Percentiles rank a stretch among this genome's conserved stretches.
These are phyloP conservation scores for Komagataea norvegica DNA, from an alignment of 1,139 yeast species.

Conservation along the genomic window DNA sequence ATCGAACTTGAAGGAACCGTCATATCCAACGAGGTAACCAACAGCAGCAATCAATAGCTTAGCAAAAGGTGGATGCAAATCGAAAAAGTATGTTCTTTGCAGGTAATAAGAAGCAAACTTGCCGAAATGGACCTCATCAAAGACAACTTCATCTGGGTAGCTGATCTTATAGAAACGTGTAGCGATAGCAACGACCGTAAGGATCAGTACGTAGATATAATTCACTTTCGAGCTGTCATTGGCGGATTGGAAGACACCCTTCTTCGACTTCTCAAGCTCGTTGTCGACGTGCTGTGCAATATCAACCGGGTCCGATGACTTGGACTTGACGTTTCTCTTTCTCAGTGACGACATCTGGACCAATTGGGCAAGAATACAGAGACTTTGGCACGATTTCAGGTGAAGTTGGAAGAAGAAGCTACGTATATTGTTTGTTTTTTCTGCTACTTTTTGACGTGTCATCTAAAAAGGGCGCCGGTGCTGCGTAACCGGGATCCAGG, in stretches of 20 bases:
- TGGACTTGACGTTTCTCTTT: conserved; percentile 9
- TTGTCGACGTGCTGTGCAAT: background rate
- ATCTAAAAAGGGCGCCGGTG: too few relatives aligned
- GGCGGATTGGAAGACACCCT: conserved; percentile 1
- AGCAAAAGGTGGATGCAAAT: conserved; percentile 97
- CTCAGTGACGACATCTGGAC: conserved; percentile 7
- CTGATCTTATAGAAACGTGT: conserved; percentile 70
- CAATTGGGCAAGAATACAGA: background rate
- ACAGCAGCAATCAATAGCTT: conserved; percentile 85
- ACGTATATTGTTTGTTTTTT: too few relatives aligned
- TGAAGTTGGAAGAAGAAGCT: too few relatives aligned
- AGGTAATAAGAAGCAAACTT: conserved; percentile 88
- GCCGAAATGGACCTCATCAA: conserved; percentile 98
- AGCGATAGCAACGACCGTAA: conserved; percentile 63
- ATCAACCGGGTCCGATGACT: background rate
- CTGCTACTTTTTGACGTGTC: too few relatives aligned
- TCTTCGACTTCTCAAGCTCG: background rate
- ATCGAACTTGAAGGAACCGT: conserved; percentile 87
- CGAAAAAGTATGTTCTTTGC: conserved; percentile 84
- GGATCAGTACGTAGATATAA: conserved; percentile 38
- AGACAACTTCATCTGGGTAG: conserved; percentile 83
- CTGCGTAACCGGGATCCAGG: too few relatives aligned
- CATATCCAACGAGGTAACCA: conserved; percentile 85
- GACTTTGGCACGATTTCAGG: background rate
- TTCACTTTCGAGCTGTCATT: conserved; percentile 28